Conservation (phyloP, 805 yeast species). For the Kockiozyma suomiensis region DNA sequence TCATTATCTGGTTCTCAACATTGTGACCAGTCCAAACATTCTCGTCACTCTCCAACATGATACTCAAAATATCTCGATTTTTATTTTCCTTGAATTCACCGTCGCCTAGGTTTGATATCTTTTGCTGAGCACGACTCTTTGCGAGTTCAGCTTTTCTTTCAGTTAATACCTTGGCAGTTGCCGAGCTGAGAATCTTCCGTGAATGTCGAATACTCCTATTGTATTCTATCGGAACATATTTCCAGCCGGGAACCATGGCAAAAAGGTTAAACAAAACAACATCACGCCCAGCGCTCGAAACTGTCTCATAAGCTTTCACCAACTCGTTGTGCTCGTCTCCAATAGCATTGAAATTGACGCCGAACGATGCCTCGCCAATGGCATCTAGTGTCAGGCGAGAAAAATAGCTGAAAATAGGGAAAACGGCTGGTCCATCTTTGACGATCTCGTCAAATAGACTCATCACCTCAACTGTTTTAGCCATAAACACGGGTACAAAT, state of each 20-base stretch:
- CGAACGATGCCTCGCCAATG: constrained; percentile 25
- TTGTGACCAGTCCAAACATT: constrained; percentile 9
- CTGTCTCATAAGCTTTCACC: constrained; percentile 12
- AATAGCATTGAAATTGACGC: constrained; percentile 19
- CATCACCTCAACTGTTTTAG: background rate
- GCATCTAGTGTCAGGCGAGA: constrained; percentile 26
- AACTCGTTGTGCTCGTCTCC: constrained; percentile 17
- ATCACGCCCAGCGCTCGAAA: constrained; percentile 2
- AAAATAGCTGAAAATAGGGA: constrained; percentile 11
- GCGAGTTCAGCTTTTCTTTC: background rate
- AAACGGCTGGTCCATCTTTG: constrained; percentile 1
- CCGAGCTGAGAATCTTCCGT: background rate
- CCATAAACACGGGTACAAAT: constrained; percentile 23
- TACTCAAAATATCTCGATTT: constrained; percentile 17
- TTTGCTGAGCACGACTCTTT: background rate
- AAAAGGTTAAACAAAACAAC: background rate
- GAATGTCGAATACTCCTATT: constrained; percentile 5
- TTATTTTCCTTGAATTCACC: background rate
- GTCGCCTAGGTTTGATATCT: background rate
- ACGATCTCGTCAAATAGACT: constrained; percentile 3
- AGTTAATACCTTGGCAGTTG: background rate
- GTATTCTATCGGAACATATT: constrained; percentile 15
- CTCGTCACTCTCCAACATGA: constrained; percentile 6
- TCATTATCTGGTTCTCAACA: constrained; percentile 22
- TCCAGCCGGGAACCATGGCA: constrained; percentile 22